Conservation (phyloP, 768 basidiomycete genomes). For the Leccinum variicolor region DNA sequence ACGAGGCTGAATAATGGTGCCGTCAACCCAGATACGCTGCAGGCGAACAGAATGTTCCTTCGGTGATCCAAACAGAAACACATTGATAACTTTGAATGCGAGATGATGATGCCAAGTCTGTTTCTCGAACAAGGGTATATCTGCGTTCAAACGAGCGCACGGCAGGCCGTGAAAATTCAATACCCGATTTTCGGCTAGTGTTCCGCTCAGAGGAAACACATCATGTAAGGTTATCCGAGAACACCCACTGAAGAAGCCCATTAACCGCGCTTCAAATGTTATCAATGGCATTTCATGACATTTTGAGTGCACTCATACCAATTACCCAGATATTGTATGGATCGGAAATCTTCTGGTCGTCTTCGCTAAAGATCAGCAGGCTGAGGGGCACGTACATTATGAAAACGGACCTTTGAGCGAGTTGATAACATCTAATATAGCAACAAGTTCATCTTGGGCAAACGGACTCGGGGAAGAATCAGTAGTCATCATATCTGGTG, state of each 20-base stretch:
- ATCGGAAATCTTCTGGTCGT: background rate
- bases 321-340: background rate
- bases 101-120: background rate
- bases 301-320: background rate
- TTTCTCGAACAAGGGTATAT: slow-evolving; percentile 1
- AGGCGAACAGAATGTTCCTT: slow-evolving; percentile 13
- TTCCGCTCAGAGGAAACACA: background rate
- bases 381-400: background rate
- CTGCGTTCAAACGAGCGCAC: slow-evolving; percentile 11
- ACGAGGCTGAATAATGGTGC: slow-evolving; percentile 7
- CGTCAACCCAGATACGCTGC: slow-evolving; percentile 12
- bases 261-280: slow-evolving; percentile 6
- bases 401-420: slow-evolving; percentile 9
- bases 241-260: slow-evolving; percentile 14
- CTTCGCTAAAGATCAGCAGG: slow-evolving; percentile 2
- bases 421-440: slow-evolving; percentile 11
- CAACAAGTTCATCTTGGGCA: slow-evolving; percentile 9
- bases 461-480: slow-evolving; percentile 17
- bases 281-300: background rate
- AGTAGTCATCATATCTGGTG: slow-evolving; percentile 13
- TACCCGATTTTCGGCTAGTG: slow-evolving; percentile 13
- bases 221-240: background rate
- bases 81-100: background rate
- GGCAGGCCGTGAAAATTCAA: slow-evolving; percentile 9
- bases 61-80: background rate